phyloP scores from a whole-genome alignment of 768 basidiomycete species.

The Megacollybia marginata region DNA sequence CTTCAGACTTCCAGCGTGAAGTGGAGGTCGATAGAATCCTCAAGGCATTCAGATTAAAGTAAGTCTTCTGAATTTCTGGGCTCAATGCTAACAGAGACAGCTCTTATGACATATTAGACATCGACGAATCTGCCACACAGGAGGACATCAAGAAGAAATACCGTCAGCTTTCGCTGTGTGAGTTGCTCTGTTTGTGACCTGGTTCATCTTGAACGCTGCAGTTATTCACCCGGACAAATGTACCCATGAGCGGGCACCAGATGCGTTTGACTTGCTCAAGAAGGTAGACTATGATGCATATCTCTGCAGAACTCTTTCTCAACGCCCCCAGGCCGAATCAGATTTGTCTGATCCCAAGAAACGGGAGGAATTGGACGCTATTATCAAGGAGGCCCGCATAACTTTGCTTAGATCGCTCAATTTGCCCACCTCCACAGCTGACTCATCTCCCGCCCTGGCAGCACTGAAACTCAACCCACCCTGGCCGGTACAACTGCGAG shows the following conservation, averaged over 20 bases:
- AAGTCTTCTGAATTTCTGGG: neutral
- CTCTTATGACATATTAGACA: slow-evolving; percentile 90
- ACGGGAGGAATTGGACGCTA: slow-evolving; percentile 75
- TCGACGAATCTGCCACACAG: slow-evolving; percentile 60
- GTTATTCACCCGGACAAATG: slow-evolving; percentile 99
- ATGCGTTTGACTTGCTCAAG: slow-evolving; percentile 91
- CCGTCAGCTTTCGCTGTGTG: slow-evolving; percentile 78
- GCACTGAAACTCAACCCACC: slow-evolving; percentile 39
- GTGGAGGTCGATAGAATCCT: slow-evolving; percentile 88
- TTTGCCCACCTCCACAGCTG: slow-evolving; percentile 52
- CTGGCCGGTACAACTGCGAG: slow-evolving; percentile 59
- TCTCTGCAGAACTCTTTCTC: neutral
- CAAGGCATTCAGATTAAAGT: slow-evolving; percentile 93
- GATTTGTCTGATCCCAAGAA: slow-evolving; percentile 75
- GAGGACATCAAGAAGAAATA: slow-evolving; percentile 90
- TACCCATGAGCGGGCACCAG: slow-evolving; percentile 77
- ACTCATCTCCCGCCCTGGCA: slow-evolving; percentile 52
- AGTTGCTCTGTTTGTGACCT: slow-evolving; percentile 17
- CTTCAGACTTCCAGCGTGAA: slow-evolving; percentile 81
- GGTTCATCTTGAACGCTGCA: slow-evolving; percentile 19
- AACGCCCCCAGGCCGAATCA: slow-evolving; percentile 58
- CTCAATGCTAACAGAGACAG: slow-evolving; percentile 29
- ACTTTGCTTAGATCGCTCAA: slow-evolving; percentile 56
- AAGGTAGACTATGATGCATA: slow-evolving; percentile 47
- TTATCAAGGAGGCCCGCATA: slow-evolving; percentile 67